These are phyloP conservation scores for Zygosaccharomyces pseudorouxii DNA, from an alignment of 805 yeast species.

Conservation along the genomic window DNA sequence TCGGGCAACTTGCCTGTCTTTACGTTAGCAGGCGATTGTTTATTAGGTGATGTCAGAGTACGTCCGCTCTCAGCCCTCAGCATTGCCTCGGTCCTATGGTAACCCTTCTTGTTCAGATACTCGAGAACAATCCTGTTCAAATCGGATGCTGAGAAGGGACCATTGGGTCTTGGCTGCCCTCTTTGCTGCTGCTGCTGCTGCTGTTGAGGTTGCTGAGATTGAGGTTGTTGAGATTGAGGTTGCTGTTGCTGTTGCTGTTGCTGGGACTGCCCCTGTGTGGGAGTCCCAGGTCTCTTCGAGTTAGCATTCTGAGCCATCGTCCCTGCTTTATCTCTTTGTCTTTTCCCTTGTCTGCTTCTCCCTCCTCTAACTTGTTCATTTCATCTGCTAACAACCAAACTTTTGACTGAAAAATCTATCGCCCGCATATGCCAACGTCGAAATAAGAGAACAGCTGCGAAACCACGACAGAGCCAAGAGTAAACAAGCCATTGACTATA, in stretches of 20 bases:
- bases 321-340: not conserved
- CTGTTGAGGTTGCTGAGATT: constrained; percentile 6
- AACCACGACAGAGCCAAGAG: too few species aligned
- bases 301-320: not conserved
- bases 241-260: constrained; percentile 11
- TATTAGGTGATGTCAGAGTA: constrained; percentile 47
- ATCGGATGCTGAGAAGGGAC: constrained; percentile 69
- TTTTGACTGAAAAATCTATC: too few species aligned
- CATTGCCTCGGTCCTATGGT: constrained; percentile 90
- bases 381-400: too few species aligned
- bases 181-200: constrained; percentile 13
- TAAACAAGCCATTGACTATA: not conserved
- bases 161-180: constrained; percentile 20
- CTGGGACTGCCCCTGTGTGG: not conserved
- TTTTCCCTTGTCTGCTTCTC: not conserved
- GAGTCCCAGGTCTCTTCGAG: not conserved
- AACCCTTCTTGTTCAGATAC: constrained; percentile 89
- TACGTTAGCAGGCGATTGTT: constrained; percentile 46
- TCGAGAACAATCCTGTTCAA: constrained; percentile 89
- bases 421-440: too few species aligned
- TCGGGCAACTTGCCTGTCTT: constrained; percentile 37
- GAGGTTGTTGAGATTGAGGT: constrained; percentile 9
- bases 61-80: constrained; percentile 79
- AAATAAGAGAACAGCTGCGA: too few species aligned
- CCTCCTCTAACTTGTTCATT: not conserved